A percentile compares a stretch with the other conserved stretches of the same genome.
phyloP scores from a whole-genome alignment of 1,139 yeast genomes.

The Pichia sp. region DNA sequence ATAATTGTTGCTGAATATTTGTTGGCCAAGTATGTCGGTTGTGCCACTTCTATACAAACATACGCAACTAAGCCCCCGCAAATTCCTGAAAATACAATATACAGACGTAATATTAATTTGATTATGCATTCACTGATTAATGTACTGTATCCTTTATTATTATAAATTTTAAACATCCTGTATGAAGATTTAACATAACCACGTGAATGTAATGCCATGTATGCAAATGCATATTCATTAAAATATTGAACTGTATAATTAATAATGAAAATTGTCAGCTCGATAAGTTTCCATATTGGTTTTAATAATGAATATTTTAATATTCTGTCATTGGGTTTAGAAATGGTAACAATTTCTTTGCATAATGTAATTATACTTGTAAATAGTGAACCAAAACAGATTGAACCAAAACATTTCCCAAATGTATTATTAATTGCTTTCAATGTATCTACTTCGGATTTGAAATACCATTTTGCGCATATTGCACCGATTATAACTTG shows the following conservation, averaged over 20 bases:
- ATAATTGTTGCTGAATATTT: constrained; percentile 24
- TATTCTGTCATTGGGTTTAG: constrained; percentile 18
- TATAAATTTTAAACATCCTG: constrained; percentile 70
- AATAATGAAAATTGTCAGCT: constrained; percentile 27
- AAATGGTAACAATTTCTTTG: constrained; percentile 23
- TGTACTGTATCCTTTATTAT: constrained; percentile 64
- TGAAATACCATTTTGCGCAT: constrained; percentile 90
- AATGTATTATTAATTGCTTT: constrained; percentile 76
- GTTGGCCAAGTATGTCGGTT: background rate
- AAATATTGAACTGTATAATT: constrained; percentile 48
- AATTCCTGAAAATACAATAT: constrained; percentile 65
- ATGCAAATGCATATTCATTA: constrained; percentile 85
- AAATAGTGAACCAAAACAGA: constrained; percentile 79
- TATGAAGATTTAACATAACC: constrained; percentile 68
- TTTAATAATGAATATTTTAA: constrained; percentile 28
- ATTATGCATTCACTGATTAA: constrained; percentile 67
- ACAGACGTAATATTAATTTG: constrained; percentile 71
- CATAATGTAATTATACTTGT: constrained; percentile 64
- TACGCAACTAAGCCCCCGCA: constrained; percentile 44
- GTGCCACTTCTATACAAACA: constrained; percentile 47
- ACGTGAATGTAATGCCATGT: constrained; percentile 79
- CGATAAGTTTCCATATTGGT: constrained; percentile 65
- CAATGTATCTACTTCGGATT: constrained; percentile 70
- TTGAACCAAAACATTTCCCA: constrained; percentile 84
- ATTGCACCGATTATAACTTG: constrained; percentile 80